phyloP scores from a whole-genome alignment of 2,329 filamentous ascomycete species.

The Trichophyton equinum region DNA sequence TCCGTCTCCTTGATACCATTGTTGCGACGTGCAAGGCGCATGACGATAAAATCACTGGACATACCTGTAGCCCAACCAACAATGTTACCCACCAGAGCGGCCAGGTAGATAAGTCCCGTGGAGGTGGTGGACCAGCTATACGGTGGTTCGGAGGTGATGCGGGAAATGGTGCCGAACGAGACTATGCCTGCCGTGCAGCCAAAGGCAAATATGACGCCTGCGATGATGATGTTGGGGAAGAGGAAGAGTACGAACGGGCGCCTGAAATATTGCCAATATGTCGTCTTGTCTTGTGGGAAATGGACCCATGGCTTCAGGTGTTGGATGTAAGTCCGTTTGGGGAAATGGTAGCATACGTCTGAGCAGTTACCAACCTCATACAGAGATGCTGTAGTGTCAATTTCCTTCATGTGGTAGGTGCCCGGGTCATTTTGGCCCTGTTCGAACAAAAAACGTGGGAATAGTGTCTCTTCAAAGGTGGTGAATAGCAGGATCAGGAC shows the following conservation, averaged over 20 bases:
- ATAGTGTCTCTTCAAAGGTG: conserved; percentile 50
- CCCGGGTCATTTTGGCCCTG: conserved; percentile 15
- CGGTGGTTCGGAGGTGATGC: conserved; percentile 18
- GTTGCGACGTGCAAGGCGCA: conserved; percentile 32
- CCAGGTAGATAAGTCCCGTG: conserved; percentile 19
- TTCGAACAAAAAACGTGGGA: conserved; percentile 29
- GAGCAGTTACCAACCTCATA: conserved; percentile 4
- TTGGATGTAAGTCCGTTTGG: not conserved
- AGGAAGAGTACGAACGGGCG: conserved; percentile 21
- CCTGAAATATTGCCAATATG: conserved; percentile 12
- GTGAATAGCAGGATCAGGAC: conserved; percentile 44
- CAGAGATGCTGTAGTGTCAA: conserved; percentile 4
- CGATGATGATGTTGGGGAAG: conserved; percentile 18
- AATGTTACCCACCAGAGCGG: conserved; percentile 17
- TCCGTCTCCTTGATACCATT: conserved; percentile 31
- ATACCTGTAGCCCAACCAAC: conserved; percentile 11
- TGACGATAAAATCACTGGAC: conserved; percentile 16
- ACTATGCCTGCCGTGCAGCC: conserved; percentile 23
- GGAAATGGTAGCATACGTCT: not conserved
- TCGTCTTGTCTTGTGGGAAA: conserved; percentile 7
- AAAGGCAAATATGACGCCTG: conserved; percentile 21
- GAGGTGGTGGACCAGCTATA: conserved; percentile 20
- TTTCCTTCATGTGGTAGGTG: not conserved
- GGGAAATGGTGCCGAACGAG: conserved; percentile 21
- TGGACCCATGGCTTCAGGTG: conserved; percentile 1